Conservation (phyloP, 1,139 yeast species). For the Torulaspora pretoriensis region DNA sequence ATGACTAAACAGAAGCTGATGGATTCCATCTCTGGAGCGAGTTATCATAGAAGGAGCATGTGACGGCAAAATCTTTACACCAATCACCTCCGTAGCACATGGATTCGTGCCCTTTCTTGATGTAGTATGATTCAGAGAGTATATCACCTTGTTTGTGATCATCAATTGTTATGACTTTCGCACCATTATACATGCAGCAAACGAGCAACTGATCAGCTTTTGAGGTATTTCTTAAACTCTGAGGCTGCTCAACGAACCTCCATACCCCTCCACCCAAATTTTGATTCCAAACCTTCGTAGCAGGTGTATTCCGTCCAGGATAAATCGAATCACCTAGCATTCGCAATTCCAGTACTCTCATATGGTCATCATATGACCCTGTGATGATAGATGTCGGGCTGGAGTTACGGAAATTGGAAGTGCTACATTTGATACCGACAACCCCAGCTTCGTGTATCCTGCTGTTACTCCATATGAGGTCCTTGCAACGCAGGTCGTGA, state of each 20-base stretch:
- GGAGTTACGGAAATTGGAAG: slow-evolving; percentile 24
- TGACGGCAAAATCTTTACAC: slow-evolving; percentile 55
- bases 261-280: slow-evolving; percentile 93
- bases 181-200: slow-evolving; percentile 97
- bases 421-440: slow-evolving; percentile 53
- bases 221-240: slow-evolving; percentile 2
- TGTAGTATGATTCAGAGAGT: slow-evolving; percentile 42
- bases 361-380: slow-evolving; percentile 85
- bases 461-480: slow-evolving; percentile 51
- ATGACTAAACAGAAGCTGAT: neutral
- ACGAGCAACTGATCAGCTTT: slow-evolving; percentile 48
- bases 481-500: slow-evolving; percentile 58
- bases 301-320: slow-evolving; percentile 33
- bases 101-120: slow-evolving; percentile 74
- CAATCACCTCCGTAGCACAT: slow-evolving; percentile 97
- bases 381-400: slow-evolving; percentile 66
- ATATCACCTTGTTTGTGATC: slow-evolving; percentile 30
- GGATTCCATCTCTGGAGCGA: slow-evolving; percentile 70
- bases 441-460: slow-evolving; percentile 84
- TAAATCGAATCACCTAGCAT: slow-evolving; percentile 37
- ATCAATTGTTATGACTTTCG: slow-evolving; percentile 50
- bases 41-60: slow-evolving; percentile 89
- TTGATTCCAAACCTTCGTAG: slow-evolving; percentile 34
- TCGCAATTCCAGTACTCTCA: slow-evolving; percentile 68
- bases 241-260: slow-evolving; percentile 70